Evolutionary conservation across 2,329 filamentous ascomycete genomes (phyloP), one percentile per base, ranked within the genome.

Genomic region (Fusarium tricinctum): DNA sequence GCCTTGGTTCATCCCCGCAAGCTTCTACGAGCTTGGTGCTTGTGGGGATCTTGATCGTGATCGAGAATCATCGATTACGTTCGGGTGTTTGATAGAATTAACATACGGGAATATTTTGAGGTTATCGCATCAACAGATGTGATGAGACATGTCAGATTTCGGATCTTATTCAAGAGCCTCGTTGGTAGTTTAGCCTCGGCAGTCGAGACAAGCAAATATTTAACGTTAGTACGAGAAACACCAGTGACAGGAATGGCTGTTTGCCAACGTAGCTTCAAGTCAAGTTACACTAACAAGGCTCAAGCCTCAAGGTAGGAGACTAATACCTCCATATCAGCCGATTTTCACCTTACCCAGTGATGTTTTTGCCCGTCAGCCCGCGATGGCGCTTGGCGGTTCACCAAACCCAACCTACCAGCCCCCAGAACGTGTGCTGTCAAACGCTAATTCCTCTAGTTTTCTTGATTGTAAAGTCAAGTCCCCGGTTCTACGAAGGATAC

Each of bases 1-100:
- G 58, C 59, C 66, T 53, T 68, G 68, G 66, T 66, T 69, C 66
- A 72, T 73, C 71, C 67, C 69, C 67, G 63, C 59, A 73, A 55
- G 35, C 20, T 50, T 52, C 40, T 40, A 50, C 23, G 35, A 28
- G 12, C 58, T 62, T 57, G 54, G 45, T 51, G 58, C 51, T 38
- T 61, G 64, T 69, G 65, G 65, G 53, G 68, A 51, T 58, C 22
- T 19, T 58, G 46, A 59, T 66, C 56, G 40, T 54, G 49, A 55
- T 67, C 38, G 44, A 46, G 51, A 62, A 40, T 56, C 49, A 58
- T 61, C 32, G 44, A 54, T 65, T 43, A 60, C 64, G 26, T 56
- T 55, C 52, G 52, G 10, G 58, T 28, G 45, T 56, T 13, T 20
- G 19, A 15, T n/a, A 30, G 51, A 53, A 50, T 15, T 8, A 26